A percentile compares a stretch with the other conserved stretches of the same genome.
These are phyloP conservation scores for Myxozyma kluyveri DNA, from an alignment of 805 yeast species.

Conservation along the genomic window DNA sequence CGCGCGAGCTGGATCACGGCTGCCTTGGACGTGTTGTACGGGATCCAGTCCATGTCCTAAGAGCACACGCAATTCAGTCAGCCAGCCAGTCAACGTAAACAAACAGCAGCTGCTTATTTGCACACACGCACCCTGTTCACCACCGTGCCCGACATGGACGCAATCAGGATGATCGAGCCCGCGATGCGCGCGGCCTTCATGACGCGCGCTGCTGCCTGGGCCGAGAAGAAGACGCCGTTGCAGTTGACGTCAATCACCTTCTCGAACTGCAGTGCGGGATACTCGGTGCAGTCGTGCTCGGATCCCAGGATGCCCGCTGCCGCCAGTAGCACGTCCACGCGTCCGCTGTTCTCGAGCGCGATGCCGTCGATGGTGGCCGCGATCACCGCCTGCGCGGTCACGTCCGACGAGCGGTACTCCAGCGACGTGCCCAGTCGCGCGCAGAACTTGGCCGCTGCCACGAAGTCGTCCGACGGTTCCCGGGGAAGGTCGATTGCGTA, in stretches of 20 bases:
- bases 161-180: slow-evolving; percentile 71
- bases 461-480: slow-evolving; percentile 33
- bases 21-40: slow-evolving; percentile 70
- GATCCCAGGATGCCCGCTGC: slow-evolving; percentile 64
- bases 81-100: not conserved
- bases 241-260: slow-evolving; percentile 66
- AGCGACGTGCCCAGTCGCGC: slow-evolving; percentile 35
- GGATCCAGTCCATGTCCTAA: slow-evolving; percentile 35
- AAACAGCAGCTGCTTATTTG: slow-evolving; percentile 52
- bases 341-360: slow-evolving; percentile 48
- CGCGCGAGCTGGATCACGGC: slow-evolving; percentile 63
- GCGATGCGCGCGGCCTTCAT: slow-evolving; percentile 57
- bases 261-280: slow-evolving; percentile 58
- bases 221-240: slow-evolving; percentile 68
- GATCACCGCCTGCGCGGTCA: slow-evolving; percentile 46
- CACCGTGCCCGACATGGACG: slow-evolving; percentile 74
- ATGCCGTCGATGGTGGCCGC: slow-evolving; percentile 47
- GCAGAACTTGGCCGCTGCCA: slow-evolving; percentile 29
- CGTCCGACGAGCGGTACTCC: slow-evolving; percentile 48
- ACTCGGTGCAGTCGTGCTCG: slow-evolving; percentile 50
- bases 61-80: not conserved
- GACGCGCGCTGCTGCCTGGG: slow-evolving; percentile 61
- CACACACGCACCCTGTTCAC: slow-evolving; percentile 68
- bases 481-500: slow-evolving; percentile 39
- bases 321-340: slow-evolving; percentile 61